phyloP scores from a whole-genome alignment of 2,329 filamentous ascomycete genomes.

The Metarhizium brunneum region DNA sequence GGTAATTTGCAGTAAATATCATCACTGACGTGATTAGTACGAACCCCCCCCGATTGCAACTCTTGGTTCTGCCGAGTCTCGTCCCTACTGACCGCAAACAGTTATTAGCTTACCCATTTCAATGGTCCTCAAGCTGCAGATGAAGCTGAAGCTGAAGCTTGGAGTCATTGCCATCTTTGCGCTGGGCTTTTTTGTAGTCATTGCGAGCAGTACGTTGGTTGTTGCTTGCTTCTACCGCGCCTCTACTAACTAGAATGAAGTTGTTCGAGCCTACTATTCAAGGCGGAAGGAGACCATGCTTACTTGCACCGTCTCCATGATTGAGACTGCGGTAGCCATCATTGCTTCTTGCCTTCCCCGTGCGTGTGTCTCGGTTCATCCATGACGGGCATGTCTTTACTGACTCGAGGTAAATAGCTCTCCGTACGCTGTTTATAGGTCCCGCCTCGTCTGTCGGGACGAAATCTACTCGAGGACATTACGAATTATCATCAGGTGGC shows the following conservation, averaged over 20 bases:
- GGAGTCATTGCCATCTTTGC: slow-evolving; percentile 22
- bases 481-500: background rate
- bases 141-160: slow-evolving; percentile 22
- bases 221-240: too few relatives aligned
- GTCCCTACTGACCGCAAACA: slow-evolving; percentile 1
- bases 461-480: background rate
- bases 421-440: background rate
- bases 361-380: slow-evolving; percentile 3
- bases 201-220: slow-evolving; percentile 17
- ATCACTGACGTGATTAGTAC: background rate
- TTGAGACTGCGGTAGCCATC: slow-evolving; percentile 28
- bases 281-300: slow-evolving; percentile 25
- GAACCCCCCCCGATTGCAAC: background rate
- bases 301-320: slow-evolving; percentile 27
- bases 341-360: slow-evolving; percentile 29
- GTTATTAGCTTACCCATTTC: slow-evolving; percentile 24
- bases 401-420: background rate
- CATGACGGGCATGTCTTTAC: background rate
- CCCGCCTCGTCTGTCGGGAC: background rate
- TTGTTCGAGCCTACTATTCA: slow-evolving; percentile 25
- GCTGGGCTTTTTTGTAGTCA: slow-evolving; percentile 21
- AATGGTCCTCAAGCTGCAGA: slow-evolving; percentile 24
- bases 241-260: slow-evolving; percentile 1
- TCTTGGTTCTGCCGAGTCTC: background rate
- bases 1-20: background rate